phyloP scores from a whole-genome alignment of 441 rosid genomes.

The Eruca vesicaria region DNA sequence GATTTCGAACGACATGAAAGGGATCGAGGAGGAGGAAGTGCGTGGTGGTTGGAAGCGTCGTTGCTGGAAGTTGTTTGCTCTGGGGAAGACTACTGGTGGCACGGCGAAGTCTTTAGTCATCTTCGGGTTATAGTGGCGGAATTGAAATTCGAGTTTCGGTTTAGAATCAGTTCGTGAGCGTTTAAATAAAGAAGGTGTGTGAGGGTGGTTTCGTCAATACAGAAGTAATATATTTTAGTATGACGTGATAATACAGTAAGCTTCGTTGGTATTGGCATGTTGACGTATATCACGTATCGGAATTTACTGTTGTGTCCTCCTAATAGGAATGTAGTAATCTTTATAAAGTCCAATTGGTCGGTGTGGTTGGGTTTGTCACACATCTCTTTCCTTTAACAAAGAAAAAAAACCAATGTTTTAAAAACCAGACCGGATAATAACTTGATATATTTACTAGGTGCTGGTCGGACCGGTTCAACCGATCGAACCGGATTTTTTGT shows the following conservation, averaged over 20 bases:
- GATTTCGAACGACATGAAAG: slow-evolving; percentile 90
- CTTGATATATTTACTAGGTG: no score
- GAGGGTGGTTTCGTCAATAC: not conserved
- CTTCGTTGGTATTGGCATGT: slow-evolving; percentile 1
- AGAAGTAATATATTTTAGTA: not conserved
- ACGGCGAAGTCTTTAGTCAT: slow-evolving; percentile 79
- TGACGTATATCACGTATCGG: not conserved
- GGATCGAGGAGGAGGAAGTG: slow-evolving; percentile 53
- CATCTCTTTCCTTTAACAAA: no score
- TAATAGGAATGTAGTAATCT: not conserved
- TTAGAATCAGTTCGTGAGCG: no score
- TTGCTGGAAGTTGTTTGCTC: slow-evolving; percentile 58
- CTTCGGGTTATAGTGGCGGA: not conserved
- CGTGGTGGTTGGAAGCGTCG: slow-evolving; percentile 79
- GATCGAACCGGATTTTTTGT: no score
- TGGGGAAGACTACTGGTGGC: slow-evolving; percentile 86
- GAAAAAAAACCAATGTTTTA: slow-evolving; percentile 34
- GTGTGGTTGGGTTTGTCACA: no score
- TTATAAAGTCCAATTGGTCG: no score
- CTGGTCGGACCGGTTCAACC: no score
- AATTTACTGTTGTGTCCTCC: not conserved
- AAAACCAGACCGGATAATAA: no score
- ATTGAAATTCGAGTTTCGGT: slow-evolving; percentile 22
- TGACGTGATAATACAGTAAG: not conserved
- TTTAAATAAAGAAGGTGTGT: not conserved